Evolutionary conservation across 1,284 basidiomycete genomes (phyloP), one percentile per base, ranked within the genome.

Genomic region (Ceratobasidium sp.): DNA sequence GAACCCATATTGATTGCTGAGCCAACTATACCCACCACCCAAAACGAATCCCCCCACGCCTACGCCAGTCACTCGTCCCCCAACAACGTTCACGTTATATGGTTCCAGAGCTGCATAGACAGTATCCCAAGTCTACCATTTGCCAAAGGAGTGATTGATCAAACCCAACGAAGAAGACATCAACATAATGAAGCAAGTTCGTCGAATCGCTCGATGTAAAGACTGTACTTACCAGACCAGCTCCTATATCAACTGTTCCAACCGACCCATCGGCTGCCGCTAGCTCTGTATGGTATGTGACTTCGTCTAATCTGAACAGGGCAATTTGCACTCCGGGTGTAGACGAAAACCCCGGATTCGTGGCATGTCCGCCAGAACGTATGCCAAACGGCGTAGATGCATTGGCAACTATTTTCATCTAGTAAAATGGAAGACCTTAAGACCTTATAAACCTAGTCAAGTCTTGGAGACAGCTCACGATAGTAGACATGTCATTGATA

Each of bases 311-410:
- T 4, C 82, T 80, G 28, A 75, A 79, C 87, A 90, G 85, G 1
- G 85, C 79, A 69, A 90, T 87, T 0, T 87, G 86, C 1, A 90
- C 83, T 8, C 87, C 88, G 0, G 77, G 76, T 1, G 88, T 88
- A 0, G 87, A 88, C 0, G 87, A 84, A 73, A 87, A 87, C 0
- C 83, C 84, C 0, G 82, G 83, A 74, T 87, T 88, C 3, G 81
- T 75, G 0, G 84, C 76, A 75, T 88, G 87, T 0, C 88, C 88
- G 1, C 84, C 85, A 32, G 49, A 46, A 18, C 59, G 59, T 16
- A 62, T 47, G 16, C 59, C 59, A 32, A 62, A 62, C 43, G 59
- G 59, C 18, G 59, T 47, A 6, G n/a, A 32, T 5, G 59, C 30
- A 5, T 47, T 32, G 43, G 26, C 59, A 5, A 62, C 43, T n/a